Evolutionary conservation across 1,284 basidiomycete genomes (phyloP), one percentile per base, ranked within the genome.

Genomic region (Moniliella sp.): DNA sequence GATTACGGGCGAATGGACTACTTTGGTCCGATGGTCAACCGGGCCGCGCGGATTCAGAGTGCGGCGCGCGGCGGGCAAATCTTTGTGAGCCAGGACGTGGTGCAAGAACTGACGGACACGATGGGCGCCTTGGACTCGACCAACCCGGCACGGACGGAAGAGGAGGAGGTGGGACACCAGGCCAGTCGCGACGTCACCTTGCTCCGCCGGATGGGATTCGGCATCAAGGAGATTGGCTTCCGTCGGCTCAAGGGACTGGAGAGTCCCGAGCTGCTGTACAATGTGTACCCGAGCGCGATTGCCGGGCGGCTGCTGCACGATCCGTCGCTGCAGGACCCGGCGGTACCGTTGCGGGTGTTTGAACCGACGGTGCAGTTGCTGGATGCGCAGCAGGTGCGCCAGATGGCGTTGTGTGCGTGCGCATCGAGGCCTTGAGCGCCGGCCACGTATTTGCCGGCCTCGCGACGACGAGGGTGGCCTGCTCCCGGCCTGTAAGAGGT

Each of bases 241-340:
- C 70, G 76, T 42, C 81, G 82, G 57, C 72, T 97, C 46, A 94
- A 94, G 62, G 88, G 88, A 10, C 68, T 94, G 21, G 84, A 93
- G 31, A 52, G 44, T 27, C 51, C 55, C 15, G 88, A 94, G 62
- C 69, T 72, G 46, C 67, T 97, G 10, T 79, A 81, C 15, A 62
- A 78, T 15, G 69, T 94, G 29, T 94, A 84, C 57, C 83, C 88
- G 0, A 69, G 65, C 32, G 69, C 71, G 11, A 67, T 94, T 13
- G 69, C 71, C 13, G 76, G 75, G 5, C 74, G 88, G 15, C 68
- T 76, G 39, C 69, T 75, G 36, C 61, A 76, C n/a, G 69, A 74
- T 14, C 61, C 64, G 37, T 60, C 61, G 30, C 57, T 61, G 12
- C 40, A 38, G 11, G 39, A 46, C 28, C 46, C 57, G 15, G 50